Evolutionary conservation across 1,284 basidiomycete species (phyloP).

Genomic region (Earliella scabrosa): DNA sequence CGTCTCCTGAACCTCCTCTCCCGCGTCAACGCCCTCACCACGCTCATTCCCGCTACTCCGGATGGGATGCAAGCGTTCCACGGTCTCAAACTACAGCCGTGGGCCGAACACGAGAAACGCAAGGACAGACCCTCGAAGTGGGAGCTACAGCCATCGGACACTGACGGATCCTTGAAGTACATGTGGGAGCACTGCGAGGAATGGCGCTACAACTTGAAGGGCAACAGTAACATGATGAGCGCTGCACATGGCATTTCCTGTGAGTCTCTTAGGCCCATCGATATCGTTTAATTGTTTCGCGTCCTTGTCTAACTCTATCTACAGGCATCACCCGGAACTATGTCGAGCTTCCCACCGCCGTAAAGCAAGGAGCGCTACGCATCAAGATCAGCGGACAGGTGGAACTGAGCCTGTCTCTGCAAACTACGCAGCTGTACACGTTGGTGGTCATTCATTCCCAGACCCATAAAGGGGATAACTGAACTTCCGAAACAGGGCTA

Average conservation of each 20-base stretch:
- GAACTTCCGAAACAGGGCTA: conserved; percentile 20
- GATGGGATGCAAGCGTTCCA: conserved; percentile 32
- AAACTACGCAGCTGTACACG: conserved; percentile 26
- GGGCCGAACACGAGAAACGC: conserved; percentile 32
- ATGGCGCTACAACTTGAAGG: conserved; percentile 35
- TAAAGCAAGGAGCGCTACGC: conserved; percentile 29
- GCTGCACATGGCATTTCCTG: conserved; percentile 32
- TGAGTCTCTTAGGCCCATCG: conserved; percentile 13
- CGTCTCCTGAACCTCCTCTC: conserved; percentile 33
- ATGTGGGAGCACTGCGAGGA: conserved; percentile 35
- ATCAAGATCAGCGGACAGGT: conserved; percentile 35
- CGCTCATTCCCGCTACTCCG: conserved; percentile 35
- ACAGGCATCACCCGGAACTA: conserved; percentile 36
- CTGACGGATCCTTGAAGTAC: conserved; percentile 28
- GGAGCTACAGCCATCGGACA: conserved; percentile 24
- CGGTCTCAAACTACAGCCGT: conserved; percentile 32
- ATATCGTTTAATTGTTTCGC: background rate
- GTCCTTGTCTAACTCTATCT: background rate
- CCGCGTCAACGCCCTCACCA: conserved; percentile 35
- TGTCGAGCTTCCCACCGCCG: conserved; percentile 33
- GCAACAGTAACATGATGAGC: conserved; percentile 27
- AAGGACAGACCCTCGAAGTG: conserved; percentile 31
- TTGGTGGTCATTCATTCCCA: conserved; percentile 8
- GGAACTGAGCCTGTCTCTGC: conserved; percentile 30
- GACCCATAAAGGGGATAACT: background rate